phyloP scores from a whole-genome alignment of 805 yeast genomes.

The Wickerhamomyces pijperi region DNA sequence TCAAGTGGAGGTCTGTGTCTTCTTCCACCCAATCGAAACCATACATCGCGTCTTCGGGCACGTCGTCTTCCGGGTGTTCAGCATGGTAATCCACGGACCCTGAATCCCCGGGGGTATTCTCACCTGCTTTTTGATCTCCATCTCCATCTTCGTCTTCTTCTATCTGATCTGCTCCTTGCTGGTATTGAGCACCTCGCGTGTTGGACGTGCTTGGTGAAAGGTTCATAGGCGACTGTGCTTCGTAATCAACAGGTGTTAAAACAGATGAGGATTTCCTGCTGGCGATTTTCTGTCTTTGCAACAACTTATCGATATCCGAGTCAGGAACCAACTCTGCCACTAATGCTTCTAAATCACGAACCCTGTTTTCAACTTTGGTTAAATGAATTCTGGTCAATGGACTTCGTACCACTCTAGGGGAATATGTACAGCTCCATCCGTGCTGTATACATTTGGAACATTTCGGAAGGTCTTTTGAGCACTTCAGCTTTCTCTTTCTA shows the following conservation, averaged over 20 bases:
- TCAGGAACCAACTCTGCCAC: slow-evolving; percentile 33
- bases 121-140: background rate
- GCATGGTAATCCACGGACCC: slow-evolving; percentile 14
- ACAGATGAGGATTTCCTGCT: background rate
- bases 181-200: too few species aligned
- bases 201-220: background rate
- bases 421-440: slow-evolving; percentile 64
- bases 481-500: slow-evolving; percentile 65
- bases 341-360: slow-evolving; percentile 33
- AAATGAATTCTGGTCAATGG: slow-evolving; percentile 76
- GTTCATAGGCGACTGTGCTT: background rate
- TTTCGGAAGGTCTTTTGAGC: slow-evolving; percentile 69
- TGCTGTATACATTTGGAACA: slow-evolving; percentile 68
- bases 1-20: slow-evolving; percentile 25
- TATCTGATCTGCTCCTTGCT: too few species aligned
- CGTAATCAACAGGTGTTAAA: background rate
- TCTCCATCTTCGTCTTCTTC: too few species aligned
- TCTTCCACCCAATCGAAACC: slow-evolving; percentile 56
- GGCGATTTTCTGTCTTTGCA: slow-evolving; percentile 8
- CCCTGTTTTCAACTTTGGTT: slow-evolving; percentile 60
- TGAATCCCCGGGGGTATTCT: slow-evolving; percentile 2
- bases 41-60: slow-evolving; percentile 33
- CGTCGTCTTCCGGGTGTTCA: slow-evolving; percentile 22
- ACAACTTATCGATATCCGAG: slow-evolving; percentile 30
- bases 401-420: slow-evolving; percentile 68